A percentile compares a stretch with the other conserved stretches of the same genome.
Conservation (phyloP, 1,139 yeast genomes). For the Magnusiomyces fungicola region DNA sequence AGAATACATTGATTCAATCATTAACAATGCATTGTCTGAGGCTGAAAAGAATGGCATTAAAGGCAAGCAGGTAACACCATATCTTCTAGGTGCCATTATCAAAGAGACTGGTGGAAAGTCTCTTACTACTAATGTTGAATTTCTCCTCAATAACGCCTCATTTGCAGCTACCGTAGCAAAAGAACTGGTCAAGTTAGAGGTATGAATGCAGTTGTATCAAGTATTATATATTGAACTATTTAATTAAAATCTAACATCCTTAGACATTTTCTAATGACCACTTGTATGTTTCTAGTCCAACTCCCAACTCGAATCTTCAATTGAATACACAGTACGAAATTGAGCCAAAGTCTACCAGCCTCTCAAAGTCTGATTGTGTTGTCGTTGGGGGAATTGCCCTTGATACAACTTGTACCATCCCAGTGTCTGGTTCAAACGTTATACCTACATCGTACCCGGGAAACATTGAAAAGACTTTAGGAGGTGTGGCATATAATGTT, state of each 20-base stretch:
- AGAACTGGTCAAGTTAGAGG: slow-evolving; percentile 39
- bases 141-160: slow-evolving; percentile 70
- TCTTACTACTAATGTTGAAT: slow-evolving; percentile 61
- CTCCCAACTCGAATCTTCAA: no score
- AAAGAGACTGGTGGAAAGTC: slow-evolving; percentile 60
- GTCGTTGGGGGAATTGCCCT: slow-evolving; percentile 74
- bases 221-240: no score
- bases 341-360: neutral
- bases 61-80: slow-evolving; percentile 81
- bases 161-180: slow-evolving; percentile 63
- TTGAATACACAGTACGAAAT: no score
- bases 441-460: slow-evolving; percentile 74
- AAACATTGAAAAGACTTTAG: slow-evolving; percentile 46
- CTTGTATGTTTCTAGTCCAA: no score
- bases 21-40: slow-evolving; percentile 49
- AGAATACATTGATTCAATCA: slow-evolving; percentile 46
- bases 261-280: no score
- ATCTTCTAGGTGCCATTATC: slow-evolving; percentile 57
- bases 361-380: slow-evolving; percentile 30
- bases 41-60: slow-evolving; percentile 48
- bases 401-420: slow-evolving; percentile 49
- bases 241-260: no score
- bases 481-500: slow-evolving; percentile 82
- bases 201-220: no score
- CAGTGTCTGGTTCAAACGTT: slow-evolving; percentile 22